Percentiles rank a stretch among this genome's conserved stretches.
Conservation (phyloP, 768 basidiomycete genomes). For the Tephrocybe sp. region DNA sequence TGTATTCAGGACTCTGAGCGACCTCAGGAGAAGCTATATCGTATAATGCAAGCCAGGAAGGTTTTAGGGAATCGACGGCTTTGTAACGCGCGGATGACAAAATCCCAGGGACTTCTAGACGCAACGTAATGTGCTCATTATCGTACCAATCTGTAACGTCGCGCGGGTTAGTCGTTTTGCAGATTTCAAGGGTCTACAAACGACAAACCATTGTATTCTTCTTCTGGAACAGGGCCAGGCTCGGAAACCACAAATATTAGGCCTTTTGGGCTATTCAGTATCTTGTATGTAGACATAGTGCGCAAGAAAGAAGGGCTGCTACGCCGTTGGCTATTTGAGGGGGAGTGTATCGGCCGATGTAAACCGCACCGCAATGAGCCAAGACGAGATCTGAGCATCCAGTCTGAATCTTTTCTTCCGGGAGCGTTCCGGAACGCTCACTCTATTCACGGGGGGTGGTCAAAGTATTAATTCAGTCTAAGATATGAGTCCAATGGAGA, state of each 20-base stretch:
- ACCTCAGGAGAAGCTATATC: constrained; percentile 23
- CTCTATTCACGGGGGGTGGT: too few relatives aligned
- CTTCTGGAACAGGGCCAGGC: constrained; percentile 19
- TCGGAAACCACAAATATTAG: constrained; percentile 16
- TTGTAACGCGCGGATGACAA: constrained; percentile 23
- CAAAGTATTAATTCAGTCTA: not conserved
- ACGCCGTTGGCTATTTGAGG: not conserved
- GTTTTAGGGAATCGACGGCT: constrained; percentile 23
- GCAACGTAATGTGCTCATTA: constrained; percentile 26
- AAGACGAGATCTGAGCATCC: not conserved
- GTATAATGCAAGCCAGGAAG: constrained; percentile 28
- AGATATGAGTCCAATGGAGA: not conserved
- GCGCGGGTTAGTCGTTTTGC: too few relatives aligned
- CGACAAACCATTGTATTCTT: constrained; percentile 24
- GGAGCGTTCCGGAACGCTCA: not conserved
- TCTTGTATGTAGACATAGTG: constrained; percentile 8
- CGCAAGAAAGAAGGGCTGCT: not conserved
- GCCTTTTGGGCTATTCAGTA: constrained; percentile 5
- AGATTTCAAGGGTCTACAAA: not conserved
- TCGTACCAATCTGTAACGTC: constrained; percentile 32
- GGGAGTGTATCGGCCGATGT: not conserved
- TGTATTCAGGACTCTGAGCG: constrained; percentile 19
- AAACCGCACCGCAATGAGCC: constrained; percentile 3
- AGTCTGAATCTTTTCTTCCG: not conserved
- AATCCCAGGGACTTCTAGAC: constrained; percentile 24